Evolutionary conservation across 2,329 filamentous ascomycete genomes (phyloP).

Genomic region (Nannizziopsis arthrosporioides): DNA sequence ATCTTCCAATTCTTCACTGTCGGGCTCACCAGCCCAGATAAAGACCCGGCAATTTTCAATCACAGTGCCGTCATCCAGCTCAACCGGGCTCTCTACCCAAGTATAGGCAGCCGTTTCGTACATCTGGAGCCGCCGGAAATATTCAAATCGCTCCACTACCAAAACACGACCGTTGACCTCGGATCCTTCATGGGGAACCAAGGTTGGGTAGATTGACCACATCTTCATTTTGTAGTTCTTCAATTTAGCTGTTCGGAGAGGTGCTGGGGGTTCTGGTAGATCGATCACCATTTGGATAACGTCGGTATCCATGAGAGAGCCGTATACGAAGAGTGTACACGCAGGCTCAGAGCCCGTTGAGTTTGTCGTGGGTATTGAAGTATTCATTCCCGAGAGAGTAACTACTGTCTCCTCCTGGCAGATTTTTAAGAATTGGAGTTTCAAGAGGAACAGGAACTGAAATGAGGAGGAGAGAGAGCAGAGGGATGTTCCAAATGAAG

Average conservation of each 20-base stretch:
- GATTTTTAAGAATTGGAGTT: too few relatives aligned
- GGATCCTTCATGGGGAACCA: slow-evolving; percentile 5
- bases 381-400: too few relatives aligned
- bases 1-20: slow-evolving; percentile 5
- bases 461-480: too few relatives aligned
- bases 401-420: too few relatives aligned
- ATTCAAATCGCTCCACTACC: slow-evolving; percentile 5
- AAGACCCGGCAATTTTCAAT: slow-evolving; percentile 9
- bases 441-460: too few relatives aligned
- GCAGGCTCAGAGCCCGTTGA: too few relatives aligned
- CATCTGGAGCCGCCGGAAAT: slow-evolving; percentile 10
- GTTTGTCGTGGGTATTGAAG: too few relatives aligned
- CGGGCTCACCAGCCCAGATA: slow-evolving; percentile 10
- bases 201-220: slow-evolving; percentile 12
- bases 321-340: slow-evolving; percentile 12
- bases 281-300: slow-evolving; percentile 10
- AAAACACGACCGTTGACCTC: slow-evolving; percentile 9
- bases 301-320: slow-evolving; percentile 14
- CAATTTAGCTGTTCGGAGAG: slow-evolving; percentile 9
- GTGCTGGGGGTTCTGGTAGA: not conserved
- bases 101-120: slow-evolving; percentile 13
- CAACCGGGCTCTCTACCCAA: slow-evolving; percentile 7
- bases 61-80: slow-evolving; percentile 6
- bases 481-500: too few relatives aligned
- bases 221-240: slow-evolving; percentile 14